Conservation (phyloP, 192 early-diverging fungal genomes). For the Mortierella claussenii region DNA sequence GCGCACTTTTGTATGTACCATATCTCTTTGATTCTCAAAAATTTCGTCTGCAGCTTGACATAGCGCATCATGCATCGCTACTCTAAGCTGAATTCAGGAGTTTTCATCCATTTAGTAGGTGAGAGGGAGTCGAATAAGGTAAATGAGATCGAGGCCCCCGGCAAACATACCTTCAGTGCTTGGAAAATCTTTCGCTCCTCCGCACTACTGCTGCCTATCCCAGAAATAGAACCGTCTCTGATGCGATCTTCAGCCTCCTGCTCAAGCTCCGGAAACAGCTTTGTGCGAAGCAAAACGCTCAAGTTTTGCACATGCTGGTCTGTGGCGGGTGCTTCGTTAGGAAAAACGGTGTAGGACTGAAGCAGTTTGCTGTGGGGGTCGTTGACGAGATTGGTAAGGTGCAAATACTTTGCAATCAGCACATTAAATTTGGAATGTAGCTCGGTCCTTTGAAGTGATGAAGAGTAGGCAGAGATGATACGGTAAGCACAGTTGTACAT, state of each 20-base stretch:
- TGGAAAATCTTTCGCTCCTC: constrained; percentile 30
- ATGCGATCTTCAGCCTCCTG: constrained; percentile 41
- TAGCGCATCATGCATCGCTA: constrained; percentile 36
- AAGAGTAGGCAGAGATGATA: no score
- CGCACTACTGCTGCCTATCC: constrained; percentile 1
- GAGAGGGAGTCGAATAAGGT: neutral
- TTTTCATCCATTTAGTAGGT: neutral
- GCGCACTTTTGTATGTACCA: constrained; percentile 27
- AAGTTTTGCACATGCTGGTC: constrained; percentile 47
- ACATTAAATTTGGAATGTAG: constrained; percentile 53
- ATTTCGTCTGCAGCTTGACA: constrained; percentile 34
- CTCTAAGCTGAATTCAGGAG: constrained; percentile 17
- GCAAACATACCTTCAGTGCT: constrained; percentile 25
- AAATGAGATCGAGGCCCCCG: neutral
- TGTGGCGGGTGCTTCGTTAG: constrained; percentile 28
- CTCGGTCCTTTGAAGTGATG: constrained; percentile 52
- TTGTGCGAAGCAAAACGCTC: constrained; percentile 38
- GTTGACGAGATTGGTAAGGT: constrained; percentile 49
- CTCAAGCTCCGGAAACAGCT: constrained; percentile 43
- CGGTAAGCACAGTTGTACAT: no score
- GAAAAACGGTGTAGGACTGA: constrained; percentile 41
- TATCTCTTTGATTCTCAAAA: constrained; percentile 39
- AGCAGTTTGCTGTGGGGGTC: constrained; percentile 19
- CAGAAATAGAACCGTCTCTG: constrained; percentile 28
- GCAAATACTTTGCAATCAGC: constrained; percentile 41